Conservation (phyloP, 2,329 filamentous ascomycete species). For the Diaporthe eres region DNA sequence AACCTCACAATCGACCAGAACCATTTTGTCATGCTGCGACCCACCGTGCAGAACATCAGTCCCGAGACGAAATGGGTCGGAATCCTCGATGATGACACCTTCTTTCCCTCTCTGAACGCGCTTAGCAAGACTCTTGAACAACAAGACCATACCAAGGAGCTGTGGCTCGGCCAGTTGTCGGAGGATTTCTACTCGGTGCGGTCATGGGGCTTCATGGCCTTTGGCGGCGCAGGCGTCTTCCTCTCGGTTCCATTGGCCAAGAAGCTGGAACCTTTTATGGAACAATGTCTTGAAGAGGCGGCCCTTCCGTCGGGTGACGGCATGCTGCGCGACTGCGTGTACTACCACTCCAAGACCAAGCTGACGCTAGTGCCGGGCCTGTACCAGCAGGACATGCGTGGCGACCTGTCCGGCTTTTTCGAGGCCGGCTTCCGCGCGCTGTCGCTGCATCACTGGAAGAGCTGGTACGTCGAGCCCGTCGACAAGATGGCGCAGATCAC, state of each 20-base stretch:
- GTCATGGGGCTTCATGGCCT: constrained; percentile 71
- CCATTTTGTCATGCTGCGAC: constrained; percentile 69
- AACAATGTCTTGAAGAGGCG: constrained; percentile 60
- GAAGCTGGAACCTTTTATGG: constrained; percentile 62
- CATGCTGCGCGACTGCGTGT: constrained; percentile 70
- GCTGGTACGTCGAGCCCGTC: constrained; percentile 68
- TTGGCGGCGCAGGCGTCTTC: constrained; percentile 73
- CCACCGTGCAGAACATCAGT: constrained; percentile 60
- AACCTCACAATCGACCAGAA: constrained; percentile 63
- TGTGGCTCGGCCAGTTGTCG: constrained; percentile 70
- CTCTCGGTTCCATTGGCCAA: constrained; percentile 66
- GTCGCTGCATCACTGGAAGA: constrained; percentile 75
- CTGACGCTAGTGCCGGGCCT: constrained; percentile 70
- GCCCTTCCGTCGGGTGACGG: constrained; percentile 62
- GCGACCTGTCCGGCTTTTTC: constrained; percentile 71
- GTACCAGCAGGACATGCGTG: constrained; percentile 69
- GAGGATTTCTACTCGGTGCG: constrained; percentile 67
- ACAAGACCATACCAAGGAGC: constrained; percentile 63
- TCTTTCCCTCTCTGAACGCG: constrained; percentile 69
- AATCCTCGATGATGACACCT: constrained; percentile 75
- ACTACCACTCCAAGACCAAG: constrained; percentile 65
- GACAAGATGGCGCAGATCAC: constrained; percentile 63
- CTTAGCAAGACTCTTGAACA: constrained; percentile 62
- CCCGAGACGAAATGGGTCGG: constrained; percentile 67
- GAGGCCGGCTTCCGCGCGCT: constrained; percentile 69